Evolutionary conservation across 2,329 filamentous ascomycete species (phyloP).

Genomic region (Verticillium isaacii): DNA sequence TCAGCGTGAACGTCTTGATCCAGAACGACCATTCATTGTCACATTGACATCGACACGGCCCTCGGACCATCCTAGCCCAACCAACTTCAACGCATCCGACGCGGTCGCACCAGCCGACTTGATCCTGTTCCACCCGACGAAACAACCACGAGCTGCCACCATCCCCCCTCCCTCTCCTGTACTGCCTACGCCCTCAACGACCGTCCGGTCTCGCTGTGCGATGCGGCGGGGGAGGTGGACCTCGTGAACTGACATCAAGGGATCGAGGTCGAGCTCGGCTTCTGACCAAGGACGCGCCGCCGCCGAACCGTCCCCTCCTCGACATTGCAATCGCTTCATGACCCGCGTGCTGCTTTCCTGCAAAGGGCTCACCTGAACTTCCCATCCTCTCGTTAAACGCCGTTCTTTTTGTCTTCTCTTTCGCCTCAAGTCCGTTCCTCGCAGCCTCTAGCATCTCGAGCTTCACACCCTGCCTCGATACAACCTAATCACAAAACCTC

Average conservation of each 20-base stretch:
- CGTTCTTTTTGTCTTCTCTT: background rate
- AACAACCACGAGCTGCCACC: background rate
- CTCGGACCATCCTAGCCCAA: background rate
- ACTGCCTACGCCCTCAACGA: conserved; percentile 4
- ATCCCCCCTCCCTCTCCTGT: background rate
- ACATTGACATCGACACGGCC: background rate
- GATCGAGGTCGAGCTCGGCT: conserved; percentile 22
- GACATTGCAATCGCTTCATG: background rate
- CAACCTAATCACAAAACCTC: background rate
- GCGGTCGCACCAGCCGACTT: conserved; percentile 4
- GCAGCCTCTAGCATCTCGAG: background rate
- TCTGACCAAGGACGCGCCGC: background rate
- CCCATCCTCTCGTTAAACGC: background rate
- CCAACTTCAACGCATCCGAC: background rate
- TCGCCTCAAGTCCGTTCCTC: background rate
- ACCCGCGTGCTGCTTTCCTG: background rate
- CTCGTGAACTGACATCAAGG: conserved; percentile 28
- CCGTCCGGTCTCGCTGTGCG: conserved; percentile 27
- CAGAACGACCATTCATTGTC: background rate
- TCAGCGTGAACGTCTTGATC: background rate
- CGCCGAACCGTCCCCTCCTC: conserved; percentile 3
- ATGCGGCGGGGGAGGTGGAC: conserved; percentile 39
- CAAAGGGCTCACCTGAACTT: background rate
- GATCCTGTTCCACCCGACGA: background rate
- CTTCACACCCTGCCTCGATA: background rate